Evolutionary conservation across 768 basidiomycete genomes (phyloP).

Genomic region (Fistulinella prunicolor): DNA sequence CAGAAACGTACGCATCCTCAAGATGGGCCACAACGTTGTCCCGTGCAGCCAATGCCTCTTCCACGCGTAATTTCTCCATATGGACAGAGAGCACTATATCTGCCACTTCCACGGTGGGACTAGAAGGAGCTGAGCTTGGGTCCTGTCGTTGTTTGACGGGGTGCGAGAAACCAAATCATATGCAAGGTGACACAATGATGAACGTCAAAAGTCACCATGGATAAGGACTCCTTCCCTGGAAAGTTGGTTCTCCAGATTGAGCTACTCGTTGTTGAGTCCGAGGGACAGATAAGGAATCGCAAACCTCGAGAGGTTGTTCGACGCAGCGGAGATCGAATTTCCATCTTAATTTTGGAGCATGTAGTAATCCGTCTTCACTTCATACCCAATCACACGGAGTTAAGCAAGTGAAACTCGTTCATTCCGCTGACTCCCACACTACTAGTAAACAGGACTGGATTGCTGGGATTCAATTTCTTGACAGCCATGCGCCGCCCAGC

Average conservation of each 20-base stretch:
- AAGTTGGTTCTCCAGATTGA: conserved; percentile 8
- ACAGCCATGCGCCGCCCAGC: no score
- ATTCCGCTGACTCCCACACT: no score
- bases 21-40: conserved; percentile 60
- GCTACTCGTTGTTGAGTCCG: no score
- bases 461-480: no score
- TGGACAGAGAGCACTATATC: conserved; percentile 57
- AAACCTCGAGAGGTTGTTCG: no score
- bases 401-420: no score
- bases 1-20: conserved; percentile 54
- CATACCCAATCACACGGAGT: no score
- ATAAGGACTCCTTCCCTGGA: background rate
- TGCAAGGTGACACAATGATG: background rate
- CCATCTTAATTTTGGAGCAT: no score
- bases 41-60: conserved; percentile 59
- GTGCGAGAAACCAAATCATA: background rate
- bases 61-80: conserved; percentile 48
- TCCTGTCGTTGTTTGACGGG: conserved; percentile 9
- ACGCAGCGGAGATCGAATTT: no score
- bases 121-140: background rate
- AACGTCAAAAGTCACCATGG: conserved; percentile 13
- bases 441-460: no score
- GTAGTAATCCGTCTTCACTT: no score
- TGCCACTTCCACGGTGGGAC: conserved; percentile 20
- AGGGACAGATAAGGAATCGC: no score